Evolutionary conservation across 495 filamentous ascomycete species (phyloP), one percentile per base, ranked within the genome.

Genomic region (Penicillium manginii): DNA sequence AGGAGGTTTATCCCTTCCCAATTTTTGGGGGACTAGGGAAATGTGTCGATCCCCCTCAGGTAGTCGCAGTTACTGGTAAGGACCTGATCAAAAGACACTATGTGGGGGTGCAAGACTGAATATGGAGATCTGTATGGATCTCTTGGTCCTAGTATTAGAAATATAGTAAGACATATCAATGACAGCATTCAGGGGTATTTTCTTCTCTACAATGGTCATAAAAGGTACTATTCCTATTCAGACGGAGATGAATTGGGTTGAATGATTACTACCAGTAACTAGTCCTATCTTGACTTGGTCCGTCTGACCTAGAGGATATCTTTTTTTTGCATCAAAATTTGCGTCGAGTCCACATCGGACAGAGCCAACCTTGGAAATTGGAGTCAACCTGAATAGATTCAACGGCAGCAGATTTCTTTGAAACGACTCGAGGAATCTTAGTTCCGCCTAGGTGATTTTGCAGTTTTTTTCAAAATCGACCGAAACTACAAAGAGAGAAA

Each of bases 1-100:
- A 47, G 48, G 48, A 32, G 48, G 48, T n/a, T 52, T 14, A 15
- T 33, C 50, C 50, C 22, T 53, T 23, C 18, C 10, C 33, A 37
- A 53, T 40, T 40, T 47, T 33, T 18, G 12, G 18, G 37, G 21
- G 19, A 17, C 52, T 12, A 35, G 52, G 39, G 40, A 46, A 31
- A 55, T 29, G 52, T 33, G 52, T 55, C 52, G 52, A 55, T 55
- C 52, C 26, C 39, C 18, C 52, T 55, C 33, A 40, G 50, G 12
- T 11, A 40, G 35, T 42, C 6, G 26, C 26, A 29, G 26, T 29
- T 29, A 29, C 26, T 7, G 26, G 26, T 8, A 29, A 29, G 26
- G 33, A 53, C 26, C 15, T 19, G 40, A 43, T 43, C 40, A 43
- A 18, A 7, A 43, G 40, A n/a, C 40, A 12, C 40, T 17, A 43